Conservation (phyloP, 2,329 filamentous ascomycete genomes). For the Fusarium camptoceras region DNA sequence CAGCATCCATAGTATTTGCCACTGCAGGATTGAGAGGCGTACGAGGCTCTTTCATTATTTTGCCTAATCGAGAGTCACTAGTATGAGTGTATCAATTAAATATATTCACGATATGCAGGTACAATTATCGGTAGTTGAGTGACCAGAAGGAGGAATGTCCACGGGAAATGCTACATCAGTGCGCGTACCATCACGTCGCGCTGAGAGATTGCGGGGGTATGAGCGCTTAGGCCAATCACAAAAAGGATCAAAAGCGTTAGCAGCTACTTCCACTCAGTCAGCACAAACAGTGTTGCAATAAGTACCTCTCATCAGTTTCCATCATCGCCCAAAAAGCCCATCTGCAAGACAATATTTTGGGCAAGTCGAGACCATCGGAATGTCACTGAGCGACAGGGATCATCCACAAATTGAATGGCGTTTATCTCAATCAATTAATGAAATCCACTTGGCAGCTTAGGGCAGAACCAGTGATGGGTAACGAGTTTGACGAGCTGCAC, state of each 20-base stretch:
- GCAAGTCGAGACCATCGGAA: not conserved
- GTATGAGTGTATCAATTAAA: too few relatives aligned
- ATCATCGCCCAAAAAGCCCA: rapidly evolving
- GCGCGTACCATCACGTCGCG: not conserved
- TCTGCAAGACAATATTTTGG: not conserved
- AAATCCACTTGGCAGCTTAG: not conserved
- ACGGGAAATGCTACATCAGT: not conserved
- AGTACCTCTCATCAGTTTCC: not conserved
- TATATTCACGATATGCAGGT: not conserved
- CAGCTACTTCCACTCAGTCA: not conserved
- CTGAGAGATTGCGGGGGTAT: not conserved
- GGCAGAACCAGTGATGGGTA: not conserved
- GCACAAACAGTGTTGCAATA: rapidly evolving
- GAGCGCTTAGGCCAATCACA: too few relatives aligned
- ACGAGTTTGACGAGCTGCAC: not conserved
- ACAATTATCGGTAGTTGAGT: not conserved
- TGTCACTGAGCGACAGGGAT: not conserved
- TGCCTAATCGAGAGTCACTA: too few relatives aligned
- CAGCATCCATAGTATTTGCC: not conserved
- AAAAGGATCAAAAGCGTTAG: not conserved
- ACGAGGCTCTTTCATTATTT: too few relatives aligned
- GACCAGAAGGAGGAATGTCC: not conserved
- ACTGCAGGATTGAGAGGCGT: not conserved
- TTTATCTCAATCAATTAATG: not conserved
- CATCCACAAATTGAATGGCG: not conserved